These are phyloP conservation scores for Limnanthes douglasii DNA, from an alignment of 345 rosid species.

Conservation along the genomic window DNA sequence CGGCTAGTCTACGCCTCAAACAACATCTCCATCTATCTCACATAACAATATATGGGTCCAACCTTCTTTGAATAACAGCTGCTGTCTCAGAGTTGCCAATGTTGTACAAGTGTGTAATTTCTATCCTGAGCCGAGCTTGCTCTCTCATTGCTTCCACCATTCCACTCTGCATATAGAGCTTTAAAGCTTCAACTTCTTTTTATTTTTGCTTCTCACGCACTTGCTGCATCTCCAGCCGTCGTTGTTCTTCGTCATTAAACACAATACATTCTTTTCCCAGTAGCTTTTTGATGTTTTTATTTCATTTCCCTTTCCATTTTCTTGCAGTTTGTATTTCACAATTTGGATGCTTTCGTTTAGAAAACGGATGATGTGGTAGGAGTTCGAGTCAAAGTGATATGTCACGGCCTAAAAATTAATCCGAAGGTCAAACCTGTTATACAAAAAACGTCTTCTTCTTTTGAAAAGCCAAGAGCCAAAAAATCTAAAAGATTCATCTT, in stretches of 20 bases:
- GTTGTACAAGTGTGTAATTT: slow-evolving; percentile 88
- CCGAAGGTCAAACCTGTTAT: too few species aligned
- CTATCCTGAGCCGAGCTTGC: slow-evolving; percentile 79
- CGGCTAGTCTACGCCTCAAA: not conserved
- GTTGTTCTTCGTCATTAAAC: slow-evolving; percentile 90
- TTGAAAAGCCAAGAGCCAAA: too few species aligned
- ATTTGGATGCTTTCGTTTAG: too few species aligned
- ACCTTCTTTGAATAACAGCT: slow-evolving; percentile 55
- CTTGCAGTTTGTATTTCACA: too few species aligned
- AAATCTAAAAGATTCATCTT: too few species aligned
- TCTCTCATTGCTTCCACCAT: slow-evolving; percentile 99
- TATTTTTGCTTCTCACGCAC: slow-evolving; percentile 90
- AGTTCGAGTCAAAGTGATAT: too few species aligned
- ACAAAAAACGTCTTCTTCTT: too few species aligned
- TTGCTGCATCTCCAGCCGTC: slow-evolving; percentile 62
- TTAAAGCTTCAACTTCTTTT: slow-evolving; percentile 57
- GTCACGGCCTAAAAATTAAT: too few species aligned
- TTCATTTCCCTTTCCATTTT: slow-evolving; percentile 59
- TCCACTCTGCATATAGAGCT: slow-evolving; percentile 88
- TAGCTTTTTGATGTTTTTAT: slow-evolving; percentile 57
- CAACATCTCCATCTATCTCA: slow-evolving; percentile 4
- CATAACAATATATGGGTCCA: slow-evolving; percentile 65
- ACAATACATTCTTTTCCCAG: slow-evolving; percentile 51
- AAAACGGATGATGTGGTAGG: too few species aligned
- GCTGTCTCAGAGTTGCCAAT: slow-evolving; percentile 85